phyloP scores from a whole-genome alignment of 2,329 filamentous ascomycete genomes.

The Aspergillus novofumigatus region DNA sequence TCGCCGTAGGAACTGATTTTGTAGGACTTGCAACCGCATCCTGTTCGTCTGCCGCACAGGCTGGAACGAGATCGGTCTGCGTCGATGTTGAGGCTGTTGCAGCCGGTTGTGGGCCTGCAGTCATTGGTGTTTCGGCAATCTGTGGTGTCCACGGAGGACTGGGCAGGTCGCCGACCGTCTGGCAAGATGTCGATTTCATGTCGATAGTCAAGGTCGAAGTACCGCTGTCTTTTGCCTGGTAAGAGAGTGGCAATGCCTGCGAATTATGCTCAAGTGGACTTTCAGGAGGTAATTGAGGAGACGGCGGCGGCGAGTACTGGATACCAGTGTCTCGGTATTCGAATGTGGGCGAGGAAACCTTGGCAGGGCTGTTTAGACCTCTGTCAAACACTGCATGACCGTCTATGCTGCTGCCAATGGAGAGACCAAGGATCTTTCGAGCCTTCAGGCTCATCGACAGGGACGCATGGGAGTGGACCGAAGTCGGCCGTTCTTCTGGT shows the following conservation, averaged over 20 bases:
- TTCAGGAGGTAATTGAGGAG: slow-evolving; percentile 46
- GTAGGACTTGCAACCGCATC: slow-evolving; percentile 10
- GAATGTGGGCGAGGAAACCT: slow-evolving; percentile 42
- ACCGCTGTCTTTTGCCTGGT: slow-evolving; percentile 23
- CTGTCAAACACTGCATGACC: slow-evolving; percentile 22
- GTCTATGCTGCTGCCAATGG: slow-evolving; percentile 30
- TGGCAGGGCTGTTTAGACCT: slow-evolving; percentile 44
- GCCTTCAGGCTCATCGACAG: slow-evolving; percentile 38
- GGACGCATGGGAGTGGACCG: slow-evolving; percentile 37
- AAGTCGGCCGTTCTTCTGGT: slow-evolving; percentile 41
- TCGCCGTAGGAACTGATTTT: slow-evolving; percentile 11
- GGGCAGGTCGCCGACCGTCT: slow-evolving; percentile 38
- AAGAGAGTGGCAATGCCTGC: slow-evolving; percentile 1
- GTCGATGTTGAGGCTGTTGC: slow-evolving; percentile 27
- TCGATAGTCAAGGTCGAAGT: slow-evolving; percentile 30
- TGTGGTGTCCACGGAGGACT: slow-evolving; percentile 35
- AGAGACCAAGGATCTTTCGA: slow-evolving; percentile 43
- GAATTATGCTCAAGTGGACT: not conserved
- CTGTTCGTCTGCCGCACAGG: slow-evolving; percentile 12
- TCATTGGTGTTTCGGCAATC: slow-evolving; percentile 16
- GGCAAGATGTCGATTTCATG: slow-evolving; percentile 41
- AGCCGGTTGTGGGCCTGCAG: slow-evolving; percentile 8
- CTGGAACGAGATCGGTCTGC: slow-evolving; percentile 31
- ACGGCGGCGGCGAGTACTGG: slow-evolving; percentile 79
- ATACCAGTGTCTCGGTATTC: slow-evolving; percentile 71